Conservation (phyloP, 208 protist species). For the Sergeia podlipaevii region DNA sequence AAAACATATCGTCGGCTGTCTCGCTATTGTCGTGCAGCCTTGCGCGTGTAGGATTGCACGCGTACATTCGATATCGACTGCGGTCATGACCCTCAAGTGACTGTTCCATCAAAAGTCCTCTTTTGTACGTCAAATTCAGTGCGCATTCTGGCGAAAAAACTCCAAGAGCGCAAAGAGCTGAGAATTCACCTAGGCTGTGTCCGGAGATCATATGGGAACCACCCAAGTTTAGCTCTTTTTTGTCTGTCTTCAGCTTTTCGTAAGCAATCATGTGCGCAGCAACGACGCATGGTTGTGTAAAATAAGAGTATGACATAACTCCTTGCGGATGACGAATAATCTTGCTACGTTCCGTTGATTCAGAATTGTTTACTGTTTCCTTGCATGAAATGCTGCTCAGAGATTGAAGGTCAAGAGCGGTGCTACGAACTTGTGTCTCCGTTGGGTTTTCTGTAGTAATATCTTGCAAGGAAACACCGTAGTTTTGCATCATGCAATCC, state of each 20-base stretch:
- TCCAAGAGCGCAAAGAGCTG: constrained; percentile 60
- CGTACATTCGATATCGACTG: constrained; percentile 65
- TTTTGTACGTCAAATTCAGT: constrained; percentile 68
- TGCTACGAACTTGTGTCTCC: constrained; percentile 28
- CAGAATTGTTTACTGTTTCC: constrained; percentile 34
- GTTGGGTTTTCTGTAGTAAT: constrained; percentile 75
- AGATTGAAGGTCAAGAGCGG: constrained; percentile 43
- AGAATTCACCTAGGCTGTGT: constrained; percentile 89
- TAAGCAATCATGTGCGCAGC: constrained; percentile 63
- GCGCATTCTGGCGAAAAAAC: constrained; percentile 71
- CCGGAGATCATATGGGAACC: too few species aligned
- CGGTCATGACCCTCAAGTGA: constrained; percentile 26
- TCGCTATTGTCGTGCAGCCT: constrained; percentile 43
- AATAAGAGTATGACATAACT: constrained; percentile 68
- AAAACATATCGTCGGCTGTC: constrained; percentile 62
- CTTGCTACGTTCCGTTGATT: constrained; percentile 35
- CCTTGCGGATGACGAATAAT: constrained; percentile 46
- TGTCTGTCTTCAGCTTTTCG: constrained; percentile 26
- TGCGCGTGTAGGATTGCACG: constrained; percentile 70
- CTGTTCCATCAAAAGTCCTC: constrained; percentile 83
- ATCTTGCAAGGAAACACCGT: constrained; percentile 63
- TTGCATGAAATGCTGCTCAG: constrained; percentile 36
- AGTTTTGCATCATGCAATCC: constrained; percentile 65
- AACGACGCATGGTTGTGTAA: constrained; percentile 82
- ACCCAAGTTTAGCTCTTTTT: too few species aligned